These are phyloP conservation scores for Streptanthus diversifolius DNA, from an alignment of 345 rosid species.

Conservation along the genomic window DNA sequence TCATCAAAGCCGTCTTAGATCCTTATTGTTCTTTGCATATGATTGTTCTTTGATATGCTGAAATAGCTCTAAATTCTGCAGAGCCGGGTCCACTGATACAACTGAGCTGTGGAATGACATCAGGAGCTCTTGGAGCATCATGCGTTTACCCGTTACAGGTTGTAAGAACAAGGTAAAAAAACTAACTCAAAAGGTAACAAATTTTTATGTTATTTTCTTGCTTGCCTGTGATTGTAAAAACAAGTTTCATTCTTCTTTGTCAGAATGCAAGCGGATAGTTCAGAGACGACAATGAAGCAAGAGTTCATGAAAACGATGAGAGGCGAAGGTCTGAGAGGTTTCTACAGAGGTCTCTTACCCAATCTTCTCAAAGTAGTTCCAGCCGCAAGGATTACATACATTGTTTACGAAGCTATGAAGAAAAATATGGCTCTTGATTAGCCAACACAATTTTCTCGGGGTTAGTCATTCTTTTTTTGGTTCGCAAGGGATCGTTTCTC, in stretches of 20 bases:
- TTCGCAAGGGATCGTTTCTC: constrained; percentile 9
- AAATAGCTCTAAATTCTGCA: constrained; percentile 27
- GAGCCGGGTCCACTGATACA: constrained; percentile 92
- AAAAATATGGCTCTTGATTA: constrained; percentile 73
- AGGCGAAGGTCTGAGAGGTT: constrained; percentile 82
- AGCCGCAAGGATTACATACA: constrained; percentile 55
- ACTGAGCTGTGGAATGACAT: constrained; percentile 85
- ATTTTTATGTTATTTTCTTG: background rate
- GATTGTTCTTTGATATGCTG: constrained; percentile 5
- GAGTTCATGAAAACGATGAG: constrained; percentile 77
- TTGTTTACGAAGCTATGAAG: constrained; percentile 89
- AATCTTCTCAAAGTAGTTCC: constrained; percentile 83
- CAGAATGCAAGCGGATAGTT: constrained; percentile 92
- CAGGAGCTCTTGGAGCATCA: constrained; percentile 92
- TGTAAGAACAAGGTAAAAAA: constrained; percentile 79
- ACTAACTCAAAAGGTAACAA: background rate
- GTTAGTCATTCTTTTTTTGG: constrained; percentile 19
- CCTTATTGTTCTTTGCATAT: background rate
- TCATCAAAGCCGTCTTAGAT: background rate
- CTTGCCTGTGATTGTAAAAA: background rate
- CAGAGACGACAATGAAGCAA: constrained; percentile 66
- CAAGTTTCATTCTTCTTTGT: constrained; percentile 12
- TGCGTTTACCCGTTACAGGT: constrained; percentile 98
- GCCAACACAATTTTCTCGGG: constrained; percentile 19
- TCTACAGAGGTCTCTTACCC: constrained; percentile 92